A percentile compares a stretch with the other conserved stretches of the same genome.
Evolutionary conservation across 2,329 filamentous ascomycete genomes (phyloP).

Genomic region (Cladosporium cucumerinum): DNA sequence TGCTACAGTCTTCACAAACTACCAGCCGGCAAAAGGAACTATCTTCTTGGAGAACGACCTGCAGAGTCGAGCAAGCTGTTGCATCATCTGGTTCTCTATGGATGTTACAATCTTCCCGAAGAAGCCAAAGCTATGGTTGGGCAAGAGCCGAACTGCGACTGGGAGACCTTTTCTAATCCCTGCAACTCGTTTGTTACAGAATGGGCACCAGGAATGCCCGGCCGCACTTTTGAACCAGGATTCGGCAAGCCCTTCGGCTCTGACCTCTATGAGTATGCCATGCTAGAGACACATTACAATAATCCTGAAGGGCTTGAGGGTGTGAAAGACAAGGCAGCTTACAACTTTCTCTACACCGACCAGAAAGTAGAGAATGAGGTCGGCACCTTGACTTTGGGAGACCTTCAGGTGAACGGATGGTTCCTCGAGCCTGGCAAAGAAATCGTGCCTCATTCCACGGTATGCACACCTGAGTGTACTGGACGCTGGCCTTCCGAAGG

Average conservation of each 20-base stretch:
- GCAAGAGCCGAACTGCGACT: slow-evolving; percentile 20
- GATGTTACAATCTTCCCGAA: slow-evolving; percentile 19
- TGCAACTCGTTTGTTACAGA: slow-evolving; percentile 23
- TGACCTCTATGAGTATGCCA: slow-evolving; percentile 21
- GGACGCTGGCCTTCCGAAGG: slow-evolving; percentile 20
- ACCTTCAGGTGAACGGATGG: slow-evolving; percentile 20
- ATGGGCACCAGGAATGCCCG: slow-evolving; percentile 22
- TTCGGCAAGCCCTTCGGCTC: slow-evolving; percentile 22
- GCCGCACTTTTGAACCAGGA: slow-evolving; percentile 21
- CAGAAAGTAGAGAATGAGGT: slow-evolving; percentile 20
- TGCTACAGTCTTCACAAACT: slow-evolving; percentile 23
- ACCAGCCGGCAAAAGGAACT: slow-evolving; percentile 20
- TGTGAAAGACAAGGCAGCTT: slow-evolving; percentile 19
- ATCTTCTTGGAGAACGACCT: slow-evolving; percentile 19
- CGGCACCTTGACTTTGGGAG: slow-evolving; percentile 21
- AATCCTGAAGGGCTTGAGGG: slow-evolving; percentile 19
- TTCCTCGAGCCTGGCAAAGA: slow-evolving; percentile 21
- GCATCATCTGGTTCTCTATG: slow-evolving; percentile 23
- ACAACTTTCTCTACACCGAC: slow-evolving; percentile 20
- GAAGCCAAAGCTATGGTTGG: slow-evolving; percentile 17
- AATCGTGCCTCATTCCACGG: slow-evolving; percentile 18
- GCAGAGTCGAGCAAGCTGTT: slow-evolving; percentile 16
- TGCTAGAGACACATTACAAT: slow-evolving; percentile 24
- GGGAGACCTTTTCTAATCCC: slow-evolving; percentile 21
- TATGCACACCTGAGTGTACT: slow-evolving; percentile 24